phyloP scores from a whole-genome alignment of 495 filamentous ascomycete species.

The Chlorociboria aeruginascens region DNA sequence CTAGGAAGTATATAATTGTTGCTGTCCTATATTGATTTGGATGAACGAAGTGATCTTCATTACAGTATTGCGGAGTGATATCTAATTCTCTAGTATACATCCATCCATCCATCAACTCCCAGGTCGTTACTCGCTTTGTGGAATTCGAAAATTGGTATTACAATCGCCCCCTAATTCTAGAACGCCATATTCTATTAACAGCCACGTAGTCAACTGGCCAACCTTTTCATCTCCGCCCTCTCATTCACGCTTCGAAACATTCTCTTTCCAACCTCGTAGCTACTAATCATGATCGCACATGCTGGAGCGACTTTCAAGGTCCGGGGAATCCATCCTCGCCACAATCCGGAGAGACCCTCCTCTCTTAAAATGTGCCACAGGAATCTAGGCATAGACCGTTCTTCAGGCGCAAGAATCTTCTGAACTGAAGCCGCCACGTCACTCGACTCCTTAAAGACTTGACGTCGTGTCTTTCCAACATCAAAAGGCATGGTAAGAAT shows the following conservation, averaged over 20 bases:
- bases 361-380: slow-evolving; percentile 77
- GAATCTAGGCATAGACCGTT: slow-evolving; percentile 61
- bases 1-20: not conserved
- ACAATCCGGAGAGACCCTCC: slow-evolving; percentile 71
- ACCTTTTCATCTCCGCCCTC: slow-evolving; percentile 23
- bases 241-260: slow-evolving; percentile 74
- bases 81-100: not conserved
- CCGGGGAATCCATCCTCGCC: slow-evolving; percentile 80
- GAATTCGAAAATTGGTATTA: slow-evolving; percentile 1
- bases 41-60: too few species aligned
- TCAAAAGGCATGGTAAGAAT: slow-evolving; percentile 94
- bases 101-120: not conserved
- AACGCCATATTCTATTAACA: slow-evolving; percentile 3
- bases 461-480: slow-evolving; percentile 90
- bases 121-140: not conserved
- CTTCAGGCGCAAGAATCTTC: slow-evolving; percentile 46
- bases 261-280: slow-evolving; percentile 90
- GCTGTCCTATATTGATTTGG: too few species aligned
- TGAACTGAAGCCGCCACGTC: slow-evolving; percentile 16
- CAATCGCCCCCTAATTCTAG: not conserved
- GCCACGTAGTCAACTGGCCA: slow-evolving; percentile 4
- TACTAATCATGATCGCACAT: slow-evolving; percentile 99
- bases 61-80: not conserved
- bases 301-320: slow-evolving; percentile 92
- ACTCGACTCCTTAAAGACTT: slow-evolving; percentile 52